Evolutionary conservation across 75 land plant genomes (phyloP).

Genomic region (Cupressus sempervirens): DNA sequence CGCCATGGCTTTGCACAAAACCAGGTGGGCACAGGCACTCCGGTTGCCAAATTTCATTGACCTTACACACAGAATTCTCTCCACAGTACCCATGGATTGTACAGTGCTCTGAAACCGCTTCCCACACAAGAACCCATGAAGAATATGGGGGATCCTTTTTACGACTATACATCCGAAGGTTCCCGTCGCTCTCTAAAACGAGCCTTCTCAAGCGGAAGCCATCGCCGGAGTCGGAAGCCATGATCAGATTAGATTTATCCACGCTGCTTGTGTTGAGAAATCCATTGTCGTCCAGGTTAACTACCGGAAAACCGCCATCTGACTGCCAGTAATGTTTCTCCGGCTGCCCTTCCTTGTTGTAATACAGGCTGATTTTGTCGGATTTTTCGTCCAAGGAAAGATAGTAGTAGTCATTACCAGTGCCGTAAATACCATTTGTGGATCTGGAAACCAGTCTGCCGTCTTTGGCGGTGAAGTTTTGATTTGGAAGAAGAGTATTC

Average conservation of each 20-base stretch:
- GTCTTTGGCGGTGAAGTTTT: neutral
- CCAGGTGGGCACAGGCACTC: constrained; percentile 38
- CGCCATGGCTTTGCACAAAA: neutral
- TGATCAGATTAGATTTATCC: neutral
- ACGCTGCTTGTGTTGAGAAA: neutral
- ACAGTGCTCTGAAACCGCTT: constrained; percentile 32
- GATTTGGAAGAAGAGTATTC: neutral
- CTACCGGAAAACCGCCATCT: neutral
- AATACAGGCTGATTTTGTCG: neutral
- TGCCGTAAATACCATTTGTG: neutral
- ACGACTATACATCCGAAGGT: constrained; percentile 41
- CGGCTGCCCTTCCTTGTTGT: neutral
- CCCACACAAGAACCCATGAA: constrained; percentile 30
- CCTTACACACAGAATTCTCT: constrained; percentile 30
- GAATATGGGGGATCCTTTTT: neutral
- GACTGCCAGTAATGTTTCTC: neutral
- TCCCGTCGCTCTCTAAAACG: constrained; percentile 35
- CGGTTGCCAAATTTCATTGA: neutral
- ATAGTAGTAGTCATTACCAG: neutral
- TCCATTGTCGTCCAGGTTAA: neutral
- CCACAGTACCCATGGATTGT: constrained; percentile 38
- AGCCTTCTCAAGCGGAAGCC: constrained; percentile 14
- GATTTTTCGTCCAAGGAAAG: neutral
- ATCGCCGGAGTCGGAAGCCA: constrained; percentile 8
- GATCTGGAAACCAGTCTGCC: neutral